A percentile compares a stretch with the other conserved stretches of the same genome.
Conservation (phyloP, 768 basidiomycete genomes). For the Rhodosporidiobolus odoratus region DNA sequence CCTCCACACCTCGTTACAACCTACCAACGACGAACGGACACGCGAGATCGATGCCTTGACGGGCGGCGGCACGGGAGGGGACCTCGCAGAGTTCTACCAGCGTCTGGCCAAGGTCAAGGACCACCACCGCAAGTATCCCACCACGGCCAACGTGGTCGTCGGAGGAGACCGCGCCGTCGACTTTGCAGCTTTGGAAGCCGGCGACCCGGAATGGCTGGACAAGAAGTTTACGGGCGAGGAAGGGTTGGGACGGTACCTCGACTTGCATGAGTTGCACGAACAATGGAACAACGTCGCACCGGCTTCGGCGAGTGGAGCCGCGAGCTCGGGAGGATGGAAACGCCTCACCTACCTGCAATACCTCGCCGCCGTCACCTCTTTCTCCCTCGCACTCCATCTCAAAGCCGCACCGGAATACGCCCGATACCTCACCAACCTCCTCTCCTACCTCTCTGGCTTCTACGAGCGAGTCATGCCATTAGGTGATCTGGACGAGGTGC, state of each 20-base stretch:
- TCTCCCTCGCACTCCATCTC: conserved; percentile 34
- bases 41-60: conserved; percentile 40
- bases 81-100: conserved; percentile 90
- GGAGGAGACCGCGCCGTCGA: conserved; percentile 52
- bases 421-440: conserved; percentile 78
- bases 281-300: conserved; percentile 84
- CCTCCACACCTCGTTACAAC: conserved; percentile 18
- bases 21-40: conserved; percentile 23
- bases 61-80: conserved; percentile 43
- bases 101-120: conserved; percentile 94
- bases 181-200: conserved; percentile 49
- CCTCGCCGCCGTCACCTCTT: conserved; percentile 57
- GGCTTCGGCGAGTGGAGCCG: conserved; percentile 50
- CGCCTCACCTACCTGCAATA: conserved; percentile 88
- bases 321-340: conserved; percentile 48
- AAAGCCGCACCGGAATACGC: conserved; percentile 72
- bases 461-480: conserved; percentile 77
- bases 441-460: conserved; percentile 80
- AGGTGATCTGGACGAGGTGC: conserved; percentile 64
- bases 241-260: conserved; percentile 86
- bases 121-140: conserved; percentile 93
- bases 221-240: conserved; percentile 91
- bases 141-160: conserved; percentile 53
- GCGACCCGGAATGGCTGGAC: conserved; percentile 43
- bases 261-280: conserved; percentile 80